Percentiles rank a stretch among this genome's conserved stretches.
Conservation (phyloP, 352 stramenopile genomes). For the Pythium chondricola region DNA sequence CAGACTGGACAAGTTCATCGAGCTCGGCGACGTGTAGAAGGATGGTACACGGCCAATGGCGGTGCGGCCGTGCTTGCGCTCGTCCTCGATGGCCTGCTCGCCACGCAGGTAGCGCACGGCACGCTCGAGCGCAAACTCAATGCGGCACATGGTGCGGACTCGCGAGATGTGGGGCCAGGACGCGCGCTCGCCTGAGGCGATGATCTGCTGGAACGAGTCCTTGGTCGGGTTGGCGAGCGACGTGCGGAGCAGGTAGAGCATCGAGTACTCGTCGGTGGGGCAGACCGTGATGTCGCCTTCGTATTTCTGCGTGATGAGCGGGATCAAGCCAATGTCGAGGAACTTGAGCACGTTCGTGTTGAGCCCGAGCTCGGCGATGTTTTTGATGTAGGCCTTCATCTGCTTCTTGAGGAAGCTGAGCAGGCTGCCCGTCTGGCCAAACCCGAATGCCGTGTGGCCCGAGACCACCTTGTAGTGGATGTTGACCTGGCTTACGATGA, state of each 20-base stretch:
- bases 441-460: slow-evolving; percentile 59
- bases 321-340: slow-evolving; percentile 74
- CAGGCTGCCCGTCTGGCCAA: slow-evolving; percentile 74
- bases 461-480: slow-evolving; percentile 85
- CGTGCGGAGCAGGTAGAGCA: slow-evolving; percentile 72
- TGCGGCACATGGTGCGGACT: slow-evolving; percentile 94
- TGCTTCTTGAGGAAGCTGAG: slow-evolving; percentile 95
- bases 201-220: slow-evolving; percentile 54
- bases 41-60: slow-evolving; percentile 75
- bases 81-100: slow-evolving; percentile 78
- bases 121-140: slow-evolving; percentile 95
- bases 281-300: slow-evolving; percentile 98
- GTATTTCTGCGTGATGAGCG: slow-evolving; percentile 91
- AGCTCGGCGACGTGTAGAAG: slow-evolving; percentile 85
- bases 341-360: slow-evolving; percentile 83
- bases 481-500: slow-evolving; percentile 96
- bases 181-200: slow-evolving; percentile 88
- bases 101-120: slow-evolving; percentile 74
- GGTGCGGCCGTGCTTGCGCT: slow-evolving; percentile 60
- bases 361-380: slow-evolving; percentile 77
- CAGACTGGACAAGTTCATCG: slow-evolving; percentile 76
- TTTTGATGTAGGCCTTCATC: slow-evolving; percentile 89
- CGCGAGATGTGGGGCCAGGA: slow-evolving; percentile 92
- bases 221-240: slow-evolving; percentile 77
- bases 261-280: slow-evolving; percentile 85